Base-by-base conservation (phyloP, 768 basidiomycete species). In the Chalciporus chontae region DNA sequence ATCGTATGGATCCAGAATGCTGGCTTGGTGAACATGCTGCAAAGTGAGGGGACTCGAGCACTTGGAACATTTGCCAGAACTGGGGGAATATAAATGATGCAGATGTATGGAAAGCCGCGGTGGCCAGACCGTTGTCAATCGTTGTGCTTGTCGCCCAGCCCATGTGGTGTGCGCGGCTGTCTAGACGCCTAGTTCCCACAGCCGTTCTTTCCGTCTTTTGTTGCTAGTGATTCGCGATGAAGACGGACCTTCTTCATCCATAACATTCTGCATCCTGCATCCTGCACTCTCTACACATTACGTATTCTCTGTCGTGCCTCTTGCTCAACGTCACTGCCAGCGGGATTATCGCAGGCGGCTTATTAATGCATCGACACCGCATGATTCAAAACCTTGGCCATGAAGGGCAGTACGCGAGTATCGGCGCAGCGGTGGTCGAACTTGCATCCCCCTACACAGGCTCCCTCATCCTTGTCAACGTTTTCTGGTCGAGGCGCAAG, bases 361-460 rank as follows among this genome's bases (percentile, higher is more conserved):
- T 73, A 3, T 48, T 67, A 10, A n/a, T 46, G 32, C 40, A 56
- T 21, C 65, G 69, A 11, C 31, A n/a, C 10, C 19, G n/a, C 4
- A 2, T 70, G 34, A 36, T 67, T 18, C 43, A 53, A 11, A 58
- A 55, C 4, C 64, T 77, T n/a, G 66, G 71, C 3, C 54, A 73
- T 31, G 73, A 64, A 3, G 58, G 38, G 13, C 62, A 71, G 32
- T 77, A 75, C 55, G 50, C 70, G 21, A 72, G 70, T 6, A 51
- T 74, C 32, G 60, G 59, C 1, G 59, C 72, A 1, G 69, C 77
- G 26, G 46, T 77, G 23, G 53, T 78, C 43, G 76, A 78, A 52
- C 73, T 70, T 3, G 77, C 77, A 0, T 71, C 74, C 3, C 58
- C 77, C 6, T 77, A 76, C 50, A 72, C 73, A 2, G 55, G 70